Evolutionary conservation across 805 yeast genomes (phyloP).

Genomic region (Yamadazyma sp.): DNA sequence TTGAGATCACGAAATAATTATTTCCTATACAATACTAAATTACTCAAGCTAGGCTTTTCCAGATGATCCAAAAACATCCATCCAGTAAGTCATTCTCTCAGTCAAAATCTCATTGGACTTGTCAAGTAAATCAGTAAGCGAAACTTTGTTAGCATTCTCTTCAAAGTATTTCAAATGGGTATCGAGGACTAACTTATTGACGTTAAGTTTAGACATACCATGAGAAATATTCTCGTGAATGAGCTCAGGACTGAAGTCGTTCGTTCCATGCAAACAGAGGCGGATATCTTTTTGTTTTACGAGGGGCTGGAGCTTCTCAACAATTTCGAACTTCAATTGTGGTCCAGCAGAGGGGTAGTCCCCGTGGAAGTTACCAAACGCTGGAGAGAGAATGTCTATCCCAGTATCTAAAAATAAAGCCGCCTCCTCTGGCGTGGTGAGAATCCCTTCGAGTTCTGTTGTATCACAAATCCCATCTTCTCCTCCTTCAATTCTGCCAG

Average conservation of each 20-base stretch:
- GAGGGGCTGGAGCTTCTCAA: constrained; percentile 23
- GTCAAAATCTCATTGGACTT: constrained; percentile 21
- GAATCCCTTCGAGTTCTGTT: constrained; percentile 26
- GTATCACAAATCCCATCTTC: constrained; percentile 34
- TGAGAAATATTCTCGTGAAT: constrained; percentile 21
- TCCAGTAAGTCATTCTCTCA: constrained; percentile 27
- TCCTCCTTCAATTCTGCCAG: constrained; percentile 39
- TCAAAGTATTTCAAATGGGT: constrained; percentile 24
- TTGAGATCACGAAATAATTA: not conserved
- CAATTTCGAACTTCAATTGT: constrained; percentile 20
- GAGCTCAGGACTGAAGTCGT: constrained; percentile 27
- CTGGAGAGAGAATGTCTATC: constrained; percentile 36
- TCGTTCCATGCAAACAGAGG: constrained; percentile 37
- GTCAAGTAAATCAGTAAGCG: constrained; percentile 28
- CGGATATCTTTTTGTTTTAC: constrained; percentile 19
- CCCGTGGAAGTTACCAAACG: constrained; percentile 40
- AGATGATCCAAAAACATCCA: constrained; percentile 25
- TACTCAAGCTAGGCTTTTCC: constrained; percentile 19
- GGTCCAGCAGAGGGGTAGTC: constrained; percentile 36
- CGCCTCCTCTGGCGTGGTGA: constrained; percentile 34
- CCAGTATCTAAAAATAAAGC: constrained; percentile 30
- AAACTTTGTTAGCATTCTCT: constrained; percentile 20
- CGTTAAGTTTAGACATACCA: constrained; percentile 34
- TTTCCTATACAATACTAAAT: too few relatives aligned
- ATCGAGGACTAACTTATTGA: constrained; percentile 29